A percentile compares a stretch with the other conserved stretches of the same genome.
Evolutionary conservation across 2,329 filamentous ascomycete species (phyloP).

Genomic region (Cordyceps cicadae): DNA sequence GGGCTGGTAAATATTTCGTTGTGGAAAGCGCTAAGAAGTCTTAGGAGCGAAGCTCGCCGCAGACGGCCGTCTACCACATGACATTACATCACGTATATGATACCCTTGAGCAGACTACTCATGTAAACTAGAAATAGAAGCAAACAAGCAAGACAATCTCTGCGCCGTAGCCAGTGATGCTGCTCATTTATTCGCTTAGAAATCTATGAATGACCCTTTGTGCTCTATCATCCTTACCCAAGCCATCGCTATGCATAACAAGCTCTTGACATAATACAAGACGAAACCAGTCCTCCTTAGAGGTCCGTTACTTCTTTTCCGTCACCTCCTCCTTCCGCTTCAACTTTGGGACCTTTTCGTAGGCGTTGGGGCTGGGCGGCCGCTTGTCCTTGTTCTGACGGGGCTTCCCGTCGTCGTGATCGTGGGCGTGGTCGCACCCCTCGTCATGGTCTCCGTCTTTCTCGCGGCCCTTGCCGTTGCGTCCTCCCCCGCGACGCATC

Average conservation of each 20-base stretch:
- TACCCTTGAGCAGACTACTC: slow-evolving; percentile 1
- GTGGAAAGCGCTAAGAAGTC: slow-evolving; percentile 53
- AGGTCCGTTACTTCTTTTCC: slow-evolving; percentile 13
- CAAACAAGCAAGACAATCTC: neutral
- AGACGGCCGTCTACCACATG: slow-evolving; percentile 9
- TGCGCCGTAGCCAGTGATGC: neutral
- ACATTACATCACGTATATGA: slow-evolving; percentile 1
- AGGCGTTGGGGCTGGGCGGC: slow-evolving; percentile 67
- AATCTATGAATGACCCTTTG: neutral
- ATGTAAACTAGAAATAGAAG: neutral
- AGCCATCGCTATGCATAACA: slow-evolving; percentile 4
- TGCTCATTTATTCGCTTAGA: neutral
- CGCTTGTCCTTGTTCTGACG: slow-evolving; percentile 35
- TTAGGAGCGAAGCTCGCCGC: slow-evolving; percentile 8
- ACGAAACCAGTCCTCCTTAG: neutral
- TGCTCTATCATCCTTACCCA: neutral
- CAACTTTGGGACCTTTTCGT: slow-evolving; percentile 60
- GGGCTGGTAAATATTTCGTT: slow-evolving; percentile 65
- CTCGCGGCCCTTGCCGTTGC: slow-evolving; percentile 28
- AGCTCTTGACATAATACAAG: neutral
- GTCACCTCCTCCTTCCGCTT: slow-evolving; percentile 26
- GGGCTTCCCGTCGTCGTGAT: slow-evolving; percentile 21
- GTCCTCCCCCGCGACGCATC: slow-evolving; percentile 23
- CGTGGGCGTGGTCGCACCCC: slow-evolving; percentile 23
- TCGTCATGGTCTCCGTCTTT: slow-evolving; percentile 29